phyloP scores from a whole-genome alignment of 192 early-diverging fungal species.

The Coemansia sp. region DNA sequence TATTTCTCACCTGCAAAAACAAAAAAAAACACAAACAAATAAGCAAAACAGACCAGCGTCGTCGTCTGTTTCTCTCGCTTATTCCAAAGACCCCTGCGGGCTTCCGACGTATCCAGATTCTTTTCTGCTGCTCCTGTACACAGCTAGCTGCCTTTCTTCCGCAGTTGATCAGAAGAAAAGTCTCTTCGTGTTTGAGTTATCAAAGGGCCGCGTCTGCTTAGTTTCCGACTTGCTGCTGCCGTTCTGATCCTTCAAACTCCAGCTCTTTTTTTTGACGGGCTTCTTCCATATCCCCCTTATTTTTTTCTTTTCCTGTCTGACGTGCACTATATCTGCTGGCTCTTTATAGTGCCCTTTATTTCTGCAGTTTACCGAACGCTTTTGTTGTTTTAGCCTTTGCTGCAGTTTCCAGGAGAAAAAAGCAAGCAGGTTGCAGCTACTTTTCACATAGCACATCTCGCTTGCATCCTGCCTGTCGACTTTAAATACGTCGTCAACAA shows the following conservation, averaged over 20 bases:
- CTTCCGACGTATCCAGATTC: background rate
- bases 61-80: background rate
- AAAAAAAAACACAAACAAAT: background rate
- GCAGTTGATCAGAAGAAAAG: background rate
- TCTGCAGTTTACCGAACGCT: background rate
- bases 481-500: background rate
- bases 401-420: constrained; percentile 1
- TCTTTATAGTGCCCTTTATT: constrained; percentile 28
- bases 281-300: too few relatives aligned
- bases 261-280: too few relatives aligned
- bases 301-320: background rate
- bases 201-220: background rate
- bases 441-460: background rate
- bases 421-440: background rate
- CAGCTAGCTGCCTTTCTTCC: too few relatives aligned
- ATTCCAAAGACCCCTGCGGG: background rate
- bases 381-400: background rate
- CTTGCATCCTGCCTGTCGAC: background rate
- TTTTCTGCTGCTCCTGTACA: background rate
- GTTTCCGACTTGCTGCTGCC: background rate
- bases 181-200: background rate
- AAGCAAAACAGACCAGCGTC: constrained; percentile 3
- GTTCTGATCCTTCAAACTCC: background rate
- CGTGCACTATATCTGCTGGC: constrained; percentile 45
- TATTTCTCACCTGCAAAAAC: background rate